phyloP scores from a whole-genome alignment of 352 stramenopile species.

The Phytophthora sojae region DNA sequence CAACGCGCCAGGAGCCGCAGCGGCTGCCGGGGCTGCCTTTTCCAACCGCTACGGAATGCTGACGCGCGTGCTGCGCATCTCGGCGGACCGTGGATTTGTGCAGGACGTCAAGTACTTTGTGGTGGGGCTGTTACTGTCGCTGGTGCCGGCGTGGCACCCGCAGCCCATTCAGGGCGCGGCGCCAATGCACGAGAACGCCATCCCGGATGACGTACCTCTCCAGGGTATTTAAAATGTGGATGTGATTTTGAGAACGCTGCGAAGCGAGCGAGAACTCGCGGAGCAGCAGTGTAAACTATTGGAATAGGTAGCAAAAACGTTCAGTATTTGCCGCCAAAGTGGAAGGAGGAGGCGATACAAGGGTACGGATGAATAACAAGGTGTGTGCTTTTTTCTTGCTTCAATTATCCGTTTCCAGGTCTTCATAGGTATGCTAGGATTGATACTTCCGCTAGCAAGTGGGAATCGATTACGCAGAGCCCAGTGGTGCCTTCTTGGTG shows the following conservation, averaged over 20 bases:
- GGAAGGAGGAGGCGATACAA: conserved; percentile 21
- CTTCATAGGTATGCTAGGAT: neutral
- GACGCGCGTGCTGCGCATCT: conserved; percentile 71
- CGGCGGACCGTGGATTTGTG: conserved; percentile 69
- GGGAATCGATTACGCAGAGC: conserved; percentile 13
- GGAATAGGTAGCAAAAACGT: conserved; percentile 5
- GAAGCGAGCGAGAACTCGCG: neutral
- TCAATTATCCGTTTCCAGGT: neutral
- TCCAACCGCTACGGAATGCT: conserved; percentile 40
- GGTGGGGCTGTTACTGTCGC: conserved; percentile 73
- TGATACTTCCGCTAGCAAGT: neutral
- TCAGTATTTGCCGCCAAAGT: conserved; percentile 1
- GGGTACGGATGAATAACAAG: conserved; percentile 24
- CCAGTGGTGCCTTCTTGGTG: conserved; percentile 30
- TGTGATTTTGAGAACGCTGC: conserved; percentile 19
- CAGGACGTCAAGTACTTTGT: conserved; percentile 87
- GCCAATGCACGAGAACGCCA: conserved; percentile 41
- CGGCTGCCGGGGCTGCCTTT: conserved; percentile 24
- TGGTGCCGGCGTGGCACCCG: conserved; percentile 84
- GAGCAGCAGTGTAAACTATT: conserved; percentile 39
- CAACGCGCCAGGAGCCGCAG: conserved; percentile 31
- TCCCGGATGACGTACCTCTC: conserved; percentile 70
- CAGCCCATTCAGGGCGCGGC: conserved; percentile 54
- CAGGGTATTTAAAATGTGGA: conserved; percentile 71
- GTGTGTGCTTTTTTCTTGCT: conserved; percentile 14